Evolutionary conservation across 2,329 filamentous ascomycete species (phyloP), one percentile per base, ranked within the genome.

Genomic region (Pseudocercospora pini-densiflorae): DNA sequence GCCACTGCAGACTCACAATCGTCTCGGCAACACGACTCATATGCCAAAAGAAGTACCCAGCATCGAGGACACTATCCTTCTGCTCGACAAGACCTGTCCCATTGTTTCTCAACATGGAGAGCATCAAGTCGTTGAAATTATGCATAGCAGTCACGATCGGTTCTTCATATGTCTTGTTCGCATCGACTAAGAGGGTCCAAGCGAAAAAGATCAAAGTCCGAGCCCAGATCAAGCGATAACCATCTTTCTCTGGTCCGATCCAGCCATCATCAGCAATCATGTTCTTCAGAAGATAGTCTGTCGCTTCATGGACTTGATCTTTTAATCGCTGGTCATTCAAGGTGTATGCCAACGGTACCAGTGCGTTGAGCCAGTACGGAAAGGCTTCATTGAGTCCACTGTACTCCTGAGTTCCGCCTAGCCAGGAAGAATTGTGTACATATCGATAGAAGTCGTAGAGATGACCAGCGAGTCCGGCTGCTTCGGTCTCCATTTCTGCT

Each of bases 311-410:
- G 6, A 85, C 81, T 67, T 88, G 85, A 0, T 68, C 70, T 68
- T 86, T 84, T 12, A 88, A 75, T 5, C 81, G 75, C 5, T 77
- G 69, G 70, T 88, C 82, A 60, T 84, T 78, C 5, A 85, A 74
- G 0, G 75, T 76, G 66, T 84, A 88, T 1, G 86, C 85, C 27
- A 88, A 78, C n/a, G 86, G 85, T 1, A 88, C 85, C 1, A 87
- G 77, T 5, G 81, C 83, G 69, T 88, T 88, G 70, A 86, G 84
- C 84, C 86, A 88, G 72, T 88, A 89, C 0, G 86, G 84, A 23
- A 83, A 80, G 1, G 81, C 84, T 76, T 88, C 86, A 69, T 87
- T 81, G 2, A 88, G 76, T 21, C 76, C 75, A 16, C 80, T 85
- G 70, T 88, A 88, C 70, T 88, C 85, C 2, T 77, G 72, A 27